phyloP scores from a whole-genome alignment of 192 early-diverging fungal species.

The Entophlyctis luteolus region DNA sequence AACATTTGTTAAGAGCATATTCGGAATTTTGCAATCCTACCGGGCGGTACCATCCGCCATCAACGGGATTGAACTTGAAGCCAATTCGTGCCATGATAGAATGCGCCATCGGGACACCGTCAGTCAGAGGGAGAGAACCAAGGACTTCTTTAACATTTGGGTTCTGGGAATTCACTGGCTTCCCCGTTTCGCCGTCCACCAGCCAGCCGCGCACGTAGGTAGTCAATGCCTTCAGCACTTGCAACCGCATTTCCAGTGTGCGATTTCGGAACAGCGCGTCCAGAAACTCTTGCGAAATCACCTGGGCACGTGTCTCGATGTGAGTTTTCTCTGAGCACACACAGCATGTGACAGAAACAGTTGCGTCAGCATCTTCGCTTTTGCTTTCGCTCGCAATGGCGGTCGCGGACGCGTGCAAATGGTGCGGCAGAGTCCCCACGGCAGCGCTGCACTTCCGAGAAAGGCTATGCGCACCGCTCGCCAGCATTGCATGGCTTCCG shows the following conservation, averaged over 20 bases:
- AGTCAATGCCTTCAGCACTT: background rate
- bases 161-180: slow-evolving; percentile 9
- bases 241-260: background rate
- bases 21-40: background rate
- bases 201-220: background rate
- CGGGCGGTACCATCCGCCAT: slow-evolving; percentile 1
- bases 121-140: background rate
- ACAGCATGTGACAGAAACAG: background rate
- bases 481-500: too few relatives aligned
- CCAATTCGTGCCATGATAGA: slow-evolving; percentile 1
- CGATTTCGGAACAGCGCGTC: background rate
- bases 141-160: background rate
- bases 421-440: too few relatives aligned
- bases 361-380: too few relatives aligned
- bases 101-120: background rate
- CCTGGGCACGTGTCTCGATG: background rate
- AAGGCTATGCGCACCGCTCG: too few relatives aligned
- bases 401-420: too few relatives aligned
- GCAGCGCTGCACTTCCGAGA: too few relatives aligned
- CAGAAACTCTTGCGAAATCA: background rate
- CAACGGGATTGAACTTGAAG: background rate
- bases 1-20: background rate
- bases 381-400: too few relatives aligned
- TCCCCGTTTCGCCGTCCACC: background rate
- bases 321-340: background rate